Base-by-base conservation (phyloP, 768 basidiomycete genomes). In the Lentinula lateritia region DNA sequence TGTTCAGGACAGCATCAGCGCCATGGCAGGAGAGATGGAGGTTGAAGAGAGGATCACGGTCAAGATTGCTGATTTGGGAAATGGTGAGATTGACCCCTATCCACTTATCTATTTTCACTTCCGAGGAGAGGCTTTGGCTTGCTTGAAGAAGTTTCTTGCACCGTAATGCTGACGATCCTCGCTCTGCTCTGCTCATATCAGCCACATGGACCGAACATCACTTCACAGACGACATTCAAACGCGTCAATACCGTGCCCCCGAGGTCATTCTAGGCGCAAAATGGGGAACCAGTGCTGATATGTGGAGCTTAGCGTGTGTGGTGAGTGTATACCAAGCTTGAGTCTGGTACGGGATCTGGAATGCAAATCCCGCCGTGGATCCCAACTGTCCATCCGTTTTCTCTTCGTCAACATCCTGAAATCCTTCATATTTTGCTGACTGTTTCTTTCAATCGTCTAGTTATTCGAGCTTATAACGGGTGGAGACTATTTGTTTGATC, bases 161-260 rank as follows among this genome's bases (percentile, higher is more conserved):
- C 28, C 28, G 28, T 28, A 28, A 28, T 60, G 36, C 45, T 60
- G 53, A 12, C 42, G 39, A 23, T 28, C 58, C 42, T 61, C 58
- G 46, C 50, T 52, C 52, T 59, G 46, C 50, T 52, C 52, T 56
- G 6, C 52, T 38, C 54, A 53, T 36, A 57, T 46, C 66, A 88
- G 91, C 91, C 9, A 93, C 91, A 1, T 92, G 91, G 91, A 85
- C 85, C 35, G 92, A 96, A 68, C 92, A 98, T 66, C 97, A 98
- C 71, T 99, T 98, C 66, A 98, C 97, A 46, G 96, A 99, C 74
- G 97, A 98, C 68, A 98, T 98, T 67, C 91, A 98, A 76, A 99
- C 97, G 32, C 78, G 96, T 69, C 97, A 98, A 69, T 98, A 98
- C 72, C 86, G 97, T 32, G 94, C 93, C 78, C 96, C 97, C 1